These are phyloP conservation scores for Penicillium verhagenii DNA, from an alignment of 495 filamentous ascomycete species.

Conservation along the genomic window DNA sequence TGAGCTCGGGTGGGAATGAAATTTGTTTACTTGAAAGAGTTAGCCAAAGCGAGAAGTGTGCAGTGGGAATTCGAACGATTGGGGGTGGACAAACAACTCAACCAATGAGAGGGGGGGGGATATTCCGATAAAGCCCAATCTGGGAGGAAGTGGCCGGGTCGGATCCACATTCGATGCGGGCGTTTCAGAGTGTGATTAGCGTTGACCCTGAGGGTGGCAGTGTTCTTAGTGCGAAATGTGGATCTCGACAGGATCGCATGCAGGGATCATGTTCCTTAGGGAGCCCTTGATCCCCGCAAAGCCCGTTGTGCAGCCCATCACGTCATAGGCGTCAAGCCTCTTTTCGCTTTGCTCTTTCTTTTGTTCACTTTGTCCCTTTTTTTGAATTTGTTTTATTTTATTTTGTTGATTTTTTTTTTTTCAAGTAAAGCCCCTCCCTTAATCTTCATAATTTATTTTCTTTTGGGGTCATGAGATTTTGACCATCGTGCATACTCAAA, in stretches of 20 bases:
- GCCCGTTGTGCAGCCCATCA: conserved; percentile 1
- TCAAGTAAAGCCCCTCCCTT: too few relatives aligned
- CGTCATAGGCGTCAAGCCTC: conserved; percentile 9
- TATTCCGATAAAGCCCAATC: conserved; percentile 2
- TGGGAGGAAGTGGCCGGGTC: conserved; percentile 8
- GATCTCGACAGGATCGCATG: conserved; percentile 35
- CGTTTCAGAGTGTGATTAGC: conserved; percentile 40
- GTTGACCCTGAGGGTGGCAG: conserved; percentile 40
- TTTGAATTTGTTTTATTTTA: too few relatives aligned
- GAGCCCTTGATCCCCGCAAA: conserved; percentile 5
- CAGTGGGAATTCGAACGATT: conserved; percentile 18
- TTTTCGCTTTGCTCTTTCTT: neutral
- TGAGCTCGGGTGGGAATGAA: neutral
- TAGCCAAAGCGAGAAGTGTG: neutral
- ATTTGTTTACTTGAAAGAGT: neutral
- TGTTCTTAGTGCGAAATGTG: conserved; percentile 28
- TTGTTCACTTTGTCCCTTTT: too few relatives aligned
- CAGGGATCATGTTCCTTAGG: conserved; percentile 28
- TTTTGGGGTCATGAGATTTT: neutral
- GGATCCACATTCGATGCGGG: conserved; percentile 9
- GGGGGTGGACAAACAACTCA: neutral
- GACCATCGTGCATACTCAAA: neutral
- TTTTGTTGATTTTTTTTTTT: too few relatives aligned
- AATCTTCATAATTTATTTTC: too few relatives aligned
- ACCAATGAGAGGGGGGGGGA: neutral